Evolutionary conservation across 2,329 filamentous ascomycete species (phyloP), one percentile per base, ranked within the genome.

Genomic region (Botrytis fragariae): DNA sequence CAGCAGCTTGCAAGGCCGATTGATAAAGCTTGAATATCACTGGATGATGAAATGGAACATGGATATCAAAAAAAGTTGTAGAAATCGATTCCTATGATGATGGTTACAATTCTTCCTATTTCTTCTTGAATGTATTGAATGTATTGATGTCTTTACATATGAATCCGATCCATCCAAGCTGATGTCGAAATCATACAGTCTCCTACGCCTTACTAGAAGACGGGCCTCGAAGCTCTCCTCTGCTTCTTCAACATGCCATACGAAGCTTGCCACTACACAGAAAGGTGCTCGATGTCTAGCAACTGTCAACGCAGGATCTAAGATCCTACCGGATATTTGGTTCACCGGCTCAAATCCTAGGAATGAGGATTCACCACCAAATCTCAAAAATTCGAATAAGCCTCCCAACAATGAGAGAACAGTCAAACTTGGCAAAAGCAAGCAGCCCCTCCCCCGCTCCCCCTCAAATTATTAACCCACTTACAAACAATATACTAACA

Each of bases 341-440:
- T 86, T 87, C 79, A 84, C 82, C 61, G 81, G 83, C 32, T 82
- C 83, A 57, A n/a, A 61, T 44, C 78, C 77, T 22, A 74, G 32
- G 25, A 68, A 67, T 22, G 75, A 75, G 29, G 62, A 74, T 45
- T 60, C 73, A 32, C 60, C 73, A 44, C 72, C 71, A 48, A 68
- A 65, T 45, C 32, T 29, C 54, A 45, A 37, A 25, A 18, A 45
- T 45, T 48, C 51, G 5, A 25, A 71, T 22, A 72, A 60, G n/a
- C 74, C 77, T n/a, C 80, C 82, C 76, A 82, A 84, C 72, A 86
- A 89, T 76, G 87, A 90, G 75, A 82, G 86, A 78, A 91, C 89
- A 78, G 82, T 88, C 54, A 91, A 91, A 81, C 85, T 81, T 1
- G 79, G 79, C 61, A 80, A 80, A 76, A 81, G 79, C 70, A 80